Conservation (phyloP, 1,284 basidiomycete genomes). For the Ganoderma meredithae region DNA sequence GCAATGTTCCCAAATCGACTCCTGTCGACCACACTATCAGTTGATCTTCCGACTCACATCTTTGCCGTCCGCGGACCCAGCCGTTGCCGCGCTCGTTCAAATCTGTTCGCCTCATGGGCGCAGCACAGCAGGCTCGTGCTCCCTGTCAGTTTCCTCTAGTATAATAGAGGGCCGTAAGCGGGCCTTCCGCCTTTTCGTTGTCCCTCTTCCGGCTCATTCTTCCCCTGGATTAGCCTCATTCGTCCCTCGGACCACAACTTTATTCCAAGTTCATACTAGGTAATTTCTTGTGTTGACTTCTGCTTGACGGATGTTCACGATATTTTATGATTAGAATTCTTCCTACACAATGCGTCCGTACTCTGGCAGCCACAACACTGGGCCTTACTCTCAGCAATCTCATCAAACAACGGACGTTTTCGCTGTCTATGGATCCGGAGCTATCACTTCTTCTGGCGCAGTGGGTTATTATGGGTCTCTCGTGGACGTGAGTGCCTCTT, state of each 20-base stretch:
- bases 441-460: not conserved
- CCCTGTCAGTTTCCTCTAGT: not conserved
- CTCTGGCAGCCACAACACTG: not conserved
- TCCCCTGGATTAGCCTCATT: not conserved
- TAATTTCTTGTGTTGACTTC: not conserved
- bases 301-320: not conserved
- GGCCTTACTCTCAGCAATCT: not conserved
- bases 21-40: constrained; percentile 6
- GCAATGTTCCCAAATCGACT: constrained; percentile 5
- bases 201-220: not conserved
- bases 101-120: constrained; percentile 2
- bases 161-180: not conserved
- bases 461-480: not conserved
- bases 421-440: not conserved
- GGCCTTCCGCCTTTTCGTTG: not conserved
- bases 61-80: not conserved
- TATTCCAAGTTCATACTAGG: not conserved
- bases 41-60: not conserved
- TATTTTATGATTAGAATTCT: not conserved
- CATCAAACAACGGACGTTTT: not conserved
- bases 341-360: not conserved
- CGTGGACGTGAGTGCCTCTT: not conserved
- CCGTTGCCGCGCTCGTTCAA: not conserved
- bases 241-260: not conserved
- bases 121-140: not conserved